These are phyloP conservation scores for Mycena leptocephala DNA, from an alignment of 768 basidiomycete genomes.

Conservation along the genomic window DNA sequence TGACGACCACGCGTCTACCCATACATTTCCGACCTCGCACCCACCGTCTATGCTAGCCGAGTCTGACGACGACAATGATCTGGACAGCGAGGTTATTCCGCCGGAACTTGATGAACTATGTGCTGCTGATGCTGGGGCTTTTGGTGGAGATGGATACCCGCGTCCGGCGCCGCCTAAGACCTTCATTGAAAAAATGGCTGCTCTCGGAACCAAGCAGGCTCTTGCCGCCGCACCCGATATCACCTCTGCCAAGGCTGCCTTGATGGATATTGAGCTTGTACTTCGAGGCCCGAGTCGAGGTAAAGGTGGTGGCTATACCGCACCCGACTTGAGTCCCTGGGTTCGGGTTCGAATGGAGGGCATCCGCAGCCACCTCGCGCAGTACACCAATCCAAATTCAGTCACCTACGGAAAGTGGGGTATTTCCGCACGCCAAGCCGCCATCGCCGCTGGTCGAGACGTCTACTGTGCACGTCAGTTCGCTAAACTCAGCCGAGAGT, in stretches of 20 bases:
- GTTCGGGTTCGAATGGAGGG: slow-evolving; percentile 20
- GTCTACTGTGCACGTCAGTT: slow-evolving; percentile 1
- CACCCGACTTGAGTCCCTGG: slow-evolving; percentile 12
- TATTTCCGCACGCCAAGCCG: slow-evolving; percentile 15
- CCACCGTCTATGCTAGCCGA: slow-evolving; percentile 14
- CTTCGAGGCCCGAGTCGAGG: slow-evolving; percentile 22
- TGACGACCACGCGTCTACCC: background rate
- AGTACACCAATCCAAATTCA: slow-evolving; percentile 14
- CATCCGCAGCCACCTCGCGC: slow-evolving; percentile 2
- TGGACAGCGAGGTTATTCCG: background rate
- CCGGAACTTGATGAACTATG: slow-evolving; percentile 26
- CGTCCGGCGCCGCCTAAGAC: slow-evolving; percentile 5
- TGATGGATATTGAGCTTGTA: slow-evolving; percentile 7
- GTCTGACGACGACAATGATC: slow-evolving; percentile 8
- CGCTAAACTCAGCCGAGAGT: slow-evolving; percentile 12
- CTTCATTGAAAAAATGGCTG: slow-evolving; percentile 19
- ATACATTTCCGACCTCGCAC: slow-evolving; percentile 10
- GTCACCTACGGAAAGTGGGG: slow-evolving; percentile 20
- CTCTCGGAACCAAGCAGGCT: slow-evolving; percentile 2
- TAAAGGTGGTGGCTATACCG: background rate
- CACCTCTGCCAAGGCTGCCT: slow-evolving; percentile 20
- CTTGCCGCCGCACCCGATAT: slow-evolving; percentile 25
- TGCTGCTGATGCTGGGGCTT: background rate
- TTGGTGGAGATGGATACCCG: slow-evolving; percentile 25
- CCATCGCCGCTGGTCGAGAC: slow-evolving; percentile 5